Base-by-base conservation (phyloP, 139 green algal genomes). In the Coccomyxa sp. region DNA sequence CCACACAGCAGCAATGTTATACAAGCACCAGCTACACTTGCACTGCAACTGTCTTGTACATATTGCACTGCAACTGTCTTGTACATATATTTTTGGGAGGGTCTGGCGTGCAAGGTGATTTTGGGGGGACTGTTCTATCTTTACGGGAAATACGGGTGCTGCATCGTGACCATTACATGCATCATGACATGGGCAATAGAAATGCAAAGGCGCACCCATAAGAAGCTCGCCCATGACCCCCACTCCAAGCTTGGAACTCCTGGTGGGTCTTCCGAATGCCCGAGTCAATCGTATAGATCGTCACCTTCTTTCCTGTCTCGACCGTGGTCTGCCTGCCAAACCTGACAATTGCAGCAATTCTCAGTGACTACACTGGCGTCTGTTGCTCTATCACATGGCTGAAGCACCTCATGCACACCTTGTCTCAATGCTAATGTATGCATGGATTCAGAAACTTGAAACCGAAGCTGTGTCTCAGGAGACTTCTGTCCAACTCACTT, bases 211-310 rank as follows among this genome's bases (percentile, higher is more conserved):
- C 80, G 78, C 14, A 83, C 82, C 86, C 83, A 60, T 84, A 67
- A 76, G 60, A 81, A 25, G 67, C 84, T 25, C 80, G 58, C 10
- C 59, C 31, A 23, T 45, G 16, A 16, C 58, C 77, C 12, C 79
- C 75, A 27, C 51, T 17, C 84, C 84, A 85, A 63, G 81, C 32
- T 45, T 82, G 38, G 32, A 89, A 92, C 74, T 92, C 87, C 67
- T 84, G 59, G 80, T 91, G 88, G n/a, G 31, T 80, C 9, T 67
- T 16, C n/a, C 67, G 76, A 13, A 92, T 30, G 14, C 89, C 89
- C 10, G 79, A 87, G 77, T 92, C 89, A 23, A 92, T 15, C 10
- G 80, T 77, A 58, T 92, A 92, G 66, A 92, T 87, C 28, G 83
- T 89, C 32, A 88, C 87, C 13, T 81, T 81, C 11, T 60, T 45